Evolutionary conservation across 441 rosid species (phyloP), one percentile per base, ranked within the genome.

Genomic region (Jatropha podagrica): DNA sequence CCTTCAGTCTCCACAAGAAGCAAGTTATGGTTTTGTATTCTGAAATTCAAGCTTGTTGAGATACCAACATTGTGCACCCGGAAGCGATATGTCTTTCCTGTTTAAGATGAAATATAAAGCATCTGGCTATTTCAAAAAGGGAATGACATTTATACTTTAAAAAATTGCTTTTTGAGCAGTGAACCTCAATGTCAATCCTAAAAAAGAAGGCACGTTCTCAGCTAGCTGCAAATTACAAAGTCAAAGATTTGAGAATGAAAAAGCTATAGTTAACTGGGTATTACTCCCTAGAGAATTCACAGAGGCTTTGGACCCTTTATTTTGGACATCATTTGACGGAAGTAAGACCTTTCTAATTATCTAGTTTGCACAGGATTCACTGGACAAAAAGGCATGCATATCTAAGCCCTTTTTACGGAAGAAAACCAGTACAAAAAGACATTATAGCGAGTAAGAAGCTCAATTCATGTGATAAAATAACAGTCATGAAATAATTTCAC

Each of bases 1-100:
- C 98, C 97, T 86, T 94, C 97, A 10, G 96, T 90, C 89, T 94
- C 97, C 55, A 91, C 96, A 26, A 94, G 98, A 77, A 89, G 88
- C 51, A 94, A 84, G 78, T 90, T 92, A 74, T 92, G 98, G 72
- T 84, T 88, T 83, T 94, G 96, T 72, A 94, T 92, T 81, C 98
- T 86, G 78, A 94, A 94, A 80, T 92, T 92, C 85, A 94, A 87
- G 83, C 90, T 89, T 68, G 97, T 91, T 71, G 96, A 87, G 75
- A 88, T 85, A 42, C 98, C 98, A 68, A 84, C 85, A 75, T 94
- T 94, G 56, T 94, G 98, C 80, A 94, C 94, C 66, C 97, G 88
- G 63, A 94, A 72, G 55, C 98, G 91, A 59, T 91, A 91, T 61
- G 98, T 89, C 82, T 81, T 90, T 71, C 94, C 98, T 90, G 86